phyloP scores from a whole-genome alignment of 2,329 filamentous ascomycete genomes.

The Arachnomyces sp. region DNA sequence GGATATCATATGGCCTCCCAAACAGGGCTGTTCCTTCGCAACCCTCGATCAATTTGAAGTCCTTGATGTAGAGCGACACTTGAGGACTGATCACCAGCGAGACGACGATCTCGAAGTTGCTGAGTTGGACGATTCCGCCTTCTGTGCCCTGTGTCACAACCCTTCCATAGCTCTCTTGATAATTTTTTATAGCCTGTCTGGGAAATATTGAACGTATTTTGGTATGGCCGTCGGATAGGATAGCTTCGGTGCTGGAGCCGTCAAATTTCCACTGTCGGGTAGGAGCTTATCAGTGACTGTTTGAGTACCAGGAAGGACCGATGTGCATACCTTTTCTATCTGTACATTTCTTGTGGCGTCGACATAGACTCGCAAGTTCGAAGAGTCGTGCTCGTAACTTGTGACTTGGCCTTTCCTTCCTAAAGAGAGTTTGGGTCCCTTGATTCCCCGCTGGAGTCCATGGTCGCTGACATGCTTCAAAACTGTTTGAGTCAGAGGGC shows the following conservation, averaged over 20 bases:
- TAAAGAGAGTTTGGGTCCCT: slow-evolving; percentile 10
- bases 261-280: slow-evolving; percentile 20
- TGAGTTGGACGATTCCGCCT: slow-evolving; percentile 24
- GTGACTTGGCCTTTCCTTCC: slow-evolving; percentile 11
- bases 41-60: slow-evolving; percentile 17
- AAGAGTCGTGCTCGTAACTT: slow-evolving; percentile 27
- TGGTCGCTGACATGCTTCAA: slow-evolving; percentile 3
- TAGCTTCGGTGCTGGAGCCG: slow-evolving; percentile 13
- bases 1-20: slow-evolving; percentile 18
- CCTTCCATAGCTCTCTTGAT: slow-evolving; percentile 12
- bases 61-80: slow-evolving; percentile 16
- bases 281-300: slow-evolving; percentile 2
- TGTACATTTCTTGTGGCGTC: slow-evolving; percentile 14
- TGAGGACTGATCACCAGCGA: slow-evolving; percentile 10
- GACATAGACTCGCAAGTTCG: slow-evolving; percentile 24
- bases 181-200: slow-evolving; percentile 17
- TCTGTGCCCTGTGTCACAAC: slow-evolving; percentile 15
- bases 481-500: slow-evolving; percentile 9
- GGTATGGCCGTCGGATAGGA: slow-evolving; percentile 27
- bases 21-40: slow-evolving; percentile 19
- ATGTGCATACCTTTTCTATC: slow-evolving; percentile 22
- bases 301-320: background rate
- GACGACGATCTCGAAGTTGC: slow-evolving; percentile 29
- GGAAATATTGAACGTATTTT: slow-evolving; percentile 27
- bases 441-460: background rate